Percentiles rank a stretch among this genome's conserved stretches.
These are phyloP conservation scores for Diddensiella caesifluorescens DNA, from an alignment of 805 yeast genomes.

Conservation along the genomic window DNA sequence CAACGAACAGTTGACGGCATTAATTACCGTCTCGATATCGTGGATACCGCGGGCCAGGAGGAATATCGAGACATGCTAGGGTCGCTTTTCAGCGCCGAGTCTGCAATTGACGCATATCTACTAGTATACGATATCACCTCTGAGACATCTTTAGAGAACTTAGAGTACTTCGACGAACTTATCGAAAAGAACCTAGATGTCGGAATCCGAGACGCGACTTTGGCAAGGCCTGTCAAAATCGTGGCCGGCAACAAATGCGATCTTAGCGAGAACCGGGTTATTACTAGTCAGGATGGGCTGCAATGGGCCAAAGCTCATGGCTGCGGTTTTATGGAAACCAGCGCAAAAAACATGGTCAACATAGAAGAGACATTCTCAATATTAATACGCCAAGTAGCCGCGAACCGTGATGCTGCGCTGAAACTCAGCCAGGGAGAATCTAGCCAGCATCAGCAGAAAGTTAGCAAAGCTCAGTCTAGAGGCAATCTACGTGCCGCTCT, in stretches of 20 bases:
- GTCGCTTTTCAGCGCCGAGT: constrained; percentile 25
- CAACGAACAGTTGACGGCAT: constrained; percentile 38
- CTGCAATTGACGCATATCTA: constrained; percentile 30
- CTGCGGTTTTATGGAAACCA: constrained; percentile 78
- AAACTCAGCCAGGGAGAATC: neutral
- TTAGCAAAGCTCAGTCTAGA: constrained; percentile 8
- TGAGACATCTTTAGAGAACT: constrained; percentile 26
- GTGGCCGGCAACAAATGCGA: constrained; percentile 68
- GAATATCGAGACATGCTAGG: constrained; percentile 63
- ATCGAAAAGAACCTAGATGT: constrained; percentile 64
- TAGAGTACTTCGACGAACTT: constrained; percentile 31
- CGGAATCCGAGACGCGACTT: constrained; percentile 39
- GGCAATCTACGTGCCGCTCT: constrained; percentile 16
- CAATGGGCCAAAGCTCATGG: constrained; percentile 55
- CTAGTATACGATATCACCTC: constrained; percentile 33
- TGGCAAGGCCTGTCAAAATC: constrained; percentile 56
- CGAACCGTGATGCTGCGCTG: constrained; percentile 9
- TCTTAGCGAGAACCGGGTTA: constrained; percentile 51
- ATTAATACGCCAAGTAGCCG: constrained; percentile 50
- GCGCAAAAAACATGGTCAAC: constrained; percentile 80
- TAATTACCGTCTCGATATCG: constrained; percentile 48
- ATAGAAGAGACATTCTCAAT: constrained; percentile 73
- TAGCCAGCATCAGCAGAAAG: neutral
- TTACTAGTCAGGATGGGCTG: constrained; percentile 47
- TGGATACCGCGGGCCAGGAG: constrained; percentile 78